Base-by-base conservation (phyloP, 768 basidiomycete species). In the Exsudoporus frostii region DNA sequence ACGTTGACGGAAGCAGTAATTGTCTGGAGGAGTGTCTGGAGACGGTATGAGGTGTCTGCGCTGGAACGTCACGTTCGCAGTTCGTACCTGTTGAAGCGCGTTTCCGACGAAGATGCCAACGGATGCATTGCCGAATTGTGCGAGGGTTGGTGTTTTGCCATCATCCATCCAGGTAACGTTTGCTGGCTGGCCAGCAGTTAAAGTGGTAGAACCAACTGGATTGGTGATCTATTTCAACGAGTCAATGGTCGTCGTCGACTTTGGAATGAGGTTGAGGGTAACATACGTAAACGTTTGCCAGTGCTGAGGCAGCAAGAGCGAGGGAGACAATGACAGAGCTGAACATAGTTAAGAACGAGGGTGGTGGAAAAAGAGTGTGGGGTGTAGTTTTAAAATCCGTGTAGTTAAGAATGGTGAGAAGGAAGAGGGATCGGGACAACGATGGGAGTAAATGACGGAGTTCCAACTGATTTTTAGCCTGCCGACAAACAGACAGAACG, bases 31-130 rank as follows among this genome's bases (percentile, higher is more conserved):
- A 60, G 60, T 5, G 85, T 86, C 88, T 81, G 30, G 48, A 50
- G 19, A 30, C 19, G 44, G 42, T 29, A 5, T 53, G 27, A 32
- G n/a, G 50, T 3, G 14, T 22, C 22, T 7, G 5, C 9, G 36
- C 14, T 13, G 36, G 13, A 17, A n/a, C 8, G 17, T 22, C 39
- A n/a, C 4, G 32, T 41, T 41, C 22, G 14, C 5, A 9, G 14
- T 3, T 27, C 54, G 5, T 41, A 86, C 88, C 80, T 90, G 88
- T 59, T 81, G 73, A 11, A 64, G 67, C 29, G 76, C 70, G 64
- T 80, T 88, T 39, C 89, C 89, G 48, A 70, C 77, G 58, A 82
- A 90, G 69, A 92, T 77, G 33, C 76, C 79, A 37, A 89, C 71
- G 40, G 66, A 72, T 10, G 77, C 68, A 29, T 62, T 57, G 6